phyloP scores from a whole-genome alignment of 1,284 basidiomycete species.

The Heimioporus retisporus region DNA sequence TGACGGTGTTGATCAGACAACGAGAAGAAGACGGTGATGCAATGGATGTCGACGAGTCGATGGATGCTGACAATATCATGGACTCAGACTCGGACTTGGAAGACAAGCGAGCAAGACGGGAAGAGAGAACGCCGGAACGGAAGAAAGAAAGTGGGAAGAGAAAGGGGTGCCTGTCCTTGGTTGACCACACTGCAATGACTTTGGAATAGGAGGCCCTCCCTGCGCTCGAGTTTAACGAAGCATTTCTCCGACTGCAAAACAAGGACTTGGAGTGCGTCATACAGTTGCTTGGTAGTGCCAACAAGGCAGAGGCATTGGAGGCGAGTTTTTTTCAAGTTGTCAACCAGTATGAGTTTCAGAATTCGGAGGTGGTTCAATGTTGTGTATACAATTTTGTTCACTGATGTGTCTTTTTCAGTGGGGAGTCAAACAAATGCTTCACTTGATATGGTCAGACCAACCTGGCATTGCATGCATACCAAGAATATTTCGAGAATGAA shows the following conservation, averaged over 20 bases:
- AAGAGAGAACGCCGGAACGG: conserved; percentile 39
- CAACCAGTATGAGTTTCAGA: conserved; percentile 85
- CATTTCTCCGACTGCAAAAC: conserved; percentile 85
- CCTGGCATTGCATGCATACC: no score
- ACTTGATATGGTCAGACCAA: conserved; percentile 99
- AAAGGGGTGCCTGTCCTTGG: conserved; percentile 73
- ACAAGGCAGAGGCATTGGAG: conserved; percentile 95
- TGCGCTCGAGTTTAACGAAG: conserved; percentile 70
- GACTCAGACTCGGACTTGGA: conserved; percentile 17
- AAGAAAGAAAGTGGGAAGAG: conserved; percentile 55
- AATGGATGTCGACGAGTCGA: conserved; percentile 62
- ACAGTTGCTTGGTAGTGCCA: conserved; percentile 89
- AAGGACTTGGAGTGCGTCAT: conserved; percentile 83
- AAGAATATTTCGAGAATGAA: no score
- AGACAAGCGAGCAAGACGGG: conserved; percentile 33
- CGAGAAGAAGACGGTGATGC: conserved; percentile 49
- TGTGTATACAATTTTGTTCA: conserved; percentile 1
- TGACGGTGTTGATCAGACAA: conserved; percentile 34
- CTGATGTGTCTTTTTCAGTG: conserved; percentile 51
- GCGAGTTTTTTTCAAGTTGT: conserved; percentile 94
- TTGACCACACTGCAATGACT: conserved; percentile 71
- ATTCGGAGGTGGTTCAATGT: conserved; percentile 68
- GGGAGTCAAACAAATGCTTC: conserved; percentile 97
- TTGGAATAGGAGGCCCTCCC: conserved; percentile 78
- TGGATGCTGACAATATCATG: conserved; percentile 48